Evolutionary conservation across 2,329 filamentous ascomycete species (phyloP), one percentile per base, ranked within the genome.

Genomic region (Zopfia rhizophila): DNA sequence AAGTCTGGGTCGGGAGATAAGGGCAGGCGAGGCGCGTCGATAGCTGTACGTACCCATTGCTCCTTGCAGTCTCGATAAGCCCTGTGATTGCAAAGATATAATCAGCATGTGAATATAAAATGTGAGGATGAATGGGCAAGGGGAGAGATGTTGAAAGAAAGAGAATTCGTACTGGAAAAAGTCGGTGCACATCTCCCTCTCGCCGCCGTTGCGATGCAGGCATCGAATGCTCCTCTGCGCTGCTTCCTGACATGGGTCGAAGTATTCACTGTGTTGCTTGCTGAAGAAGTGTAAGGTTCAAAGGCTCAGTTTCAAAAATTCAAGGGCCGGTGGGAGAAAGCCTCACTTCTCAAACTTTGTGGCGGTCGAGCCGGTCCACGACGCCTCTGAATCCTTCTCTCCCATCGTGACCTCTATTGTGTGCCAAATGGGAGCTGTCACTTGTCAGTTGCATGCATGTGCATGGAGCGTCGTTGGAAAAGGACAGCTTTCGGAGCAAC

Each of bases 1-100:
- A 10, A 28, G 24, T 28, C n/a, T 24, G 25, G 23, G 21, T 38
- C n/a, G n/a, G 19, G 28, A 21, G 38, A 38, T 43, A 36, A 42
- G 43, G 47, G 11, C 18, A 12, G 28, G 17, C 19, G 42, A n/a
- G 27, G 33, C 11, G 21, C 16, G 30, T n/a, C 35, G 29, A 46
- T 37, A 38, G 31, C 19, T 11, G 35, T 41, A 75, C 83, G 63
- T 80, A 96, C 91, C 92, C 92, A 97, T 77, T 87, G 82, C 75
- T 96, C 92, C 73, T 97, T 97, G 75, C 93, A 97, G 53, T 95
- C 91, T 48, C 91, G 85, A 72, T 97, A 97, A 38, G 91, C 91
- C 74, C 91, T 96, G 55, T 37, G 19, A 33, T 14, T 23, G 30
- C 14, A 14, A 14, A 28, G 14, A 29, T 22, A 29, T 39, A 38